Evolutionary conservation across 1,284 basidiomycete genomes (phyloP).

Genomic region (Pseudozyma tsukubaensis): DNA sequence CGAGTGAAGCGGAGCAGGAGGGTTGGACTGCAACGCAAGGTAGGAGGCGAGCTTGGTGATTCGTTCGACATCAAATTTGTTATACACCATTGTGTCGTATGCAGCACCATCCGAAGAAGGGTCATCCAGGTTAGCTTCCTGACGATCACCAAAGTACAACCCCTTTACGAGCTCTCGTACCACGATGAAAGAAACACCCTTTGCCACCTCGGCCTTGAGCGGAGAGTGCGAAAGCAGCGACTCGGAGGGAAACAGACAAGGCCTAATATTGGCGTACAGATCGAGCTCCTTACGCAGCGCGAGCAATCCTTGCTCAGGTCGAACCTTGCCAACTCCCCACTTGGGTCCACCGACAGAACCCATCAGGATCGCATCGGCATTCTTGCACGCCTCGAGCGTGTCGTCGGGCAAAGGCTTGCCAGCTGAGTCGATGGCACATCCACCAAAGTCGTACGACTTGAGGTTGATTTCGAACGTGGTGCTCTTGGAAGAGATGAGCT

Average conservation of each 20-base stretch:
- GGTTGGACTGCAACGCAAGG: constrained; percentile 83
- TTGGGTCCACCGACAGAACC: constrained; percentile 93
- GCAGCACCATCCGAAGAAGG: constrained; percentile 62
- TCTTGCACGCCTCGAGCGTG: constrained; percentile 76
- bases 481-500: constrained; percentile 77
- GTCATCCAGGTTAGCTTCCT: constrained; percentile 76
- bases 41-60: constrained; percentile 96
- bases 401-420: constrained; percentile 86
- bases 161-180: constrained; percentile 83
- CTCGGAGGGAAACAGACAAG: constrained; percentile 92
- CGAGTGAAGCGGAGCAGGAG: constrained; percentile 89
- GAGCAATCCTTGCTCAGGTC: constrained; percentile 95
- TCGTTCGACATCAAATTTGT: constrained; percentile 87
- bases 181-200: constrained; percentile 91
- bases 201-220: constrained; percentile 85
- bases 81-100: constrained; percentile 81
- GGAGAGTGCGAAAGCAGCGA: constrained; percentile 90
- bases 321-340: constrained; percentile 91
- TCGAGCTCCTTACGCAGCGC: constrained; percentile 91
- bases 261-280: constrained; percentile 97
- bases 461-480: constrained; percentile 78
- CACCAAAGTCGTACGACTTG: constrained; percentile 81
- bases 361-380: constrained; percentile 66
- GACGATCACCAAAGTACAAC: constrained; percentile 86
- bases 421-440: constrained; percentile 87